Base-by-base conservation (phyloP, 2,329 filamentous ascomycete species). In the Talaromyces sp. region DNA sequence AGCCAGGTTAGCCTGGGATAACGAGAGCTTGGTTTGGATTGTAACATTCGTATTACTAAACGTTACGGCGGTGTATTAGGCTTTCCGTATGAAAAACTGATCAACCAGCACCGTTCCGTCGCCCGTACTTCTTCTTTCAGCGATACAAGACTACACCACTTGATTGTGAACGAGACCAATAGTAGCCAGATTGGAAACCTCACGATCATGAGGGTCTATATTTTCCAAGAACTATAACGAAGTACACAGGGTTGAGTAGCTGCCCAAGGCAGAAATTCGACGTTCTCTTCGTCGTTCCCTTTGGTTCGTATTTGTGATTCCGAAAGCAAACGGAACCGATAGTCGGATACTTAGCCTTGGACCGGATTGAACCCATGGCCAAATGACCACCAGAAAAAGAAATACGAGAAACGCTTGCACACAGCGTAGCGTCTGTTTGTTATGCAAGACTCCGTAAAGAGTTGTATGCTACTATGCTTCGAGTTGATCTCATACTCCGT, bases 321-420 rank as follows among this genome's bases (percentile, higher is more conserved):
- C 37, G 8, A 39, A 58, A 47, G 39, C 62, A 64, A 67, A 67
- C 68, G 54, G 68, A 65, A 64, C 63, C 54, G 64, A 37, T 56
- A 56, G 31, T 56, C 33, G 39, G n/a, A 56, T 24, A 39, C 52
- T 9, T 24, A 56, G 52, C 31, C 50, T 56, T 56, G 24, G 16
- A 39, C 52, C 52, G 37, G 52, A 56, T 37, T 56, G 47, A 31
- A 24, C n/a, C 9, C 50, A 56, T 22, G 50, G n/a, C 50, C 50
- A 56, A 56, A 10, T 56, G 50, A 37, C 31, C n/a, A 56, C 48
- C 10, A 24, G 19, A 16, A 22, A 56, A 56, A 56, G 37, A 27
- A 56, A 56, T 31, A 56, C 9, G 16, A 52, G 33, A 10, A 52
- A 31, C 8, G 5, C 24, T 50, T 50, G 22, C 24, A 33, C 27